Conservation (phyloP, 1,284 basidiomycete genomes). For the Tilletia setariae region DNA sequence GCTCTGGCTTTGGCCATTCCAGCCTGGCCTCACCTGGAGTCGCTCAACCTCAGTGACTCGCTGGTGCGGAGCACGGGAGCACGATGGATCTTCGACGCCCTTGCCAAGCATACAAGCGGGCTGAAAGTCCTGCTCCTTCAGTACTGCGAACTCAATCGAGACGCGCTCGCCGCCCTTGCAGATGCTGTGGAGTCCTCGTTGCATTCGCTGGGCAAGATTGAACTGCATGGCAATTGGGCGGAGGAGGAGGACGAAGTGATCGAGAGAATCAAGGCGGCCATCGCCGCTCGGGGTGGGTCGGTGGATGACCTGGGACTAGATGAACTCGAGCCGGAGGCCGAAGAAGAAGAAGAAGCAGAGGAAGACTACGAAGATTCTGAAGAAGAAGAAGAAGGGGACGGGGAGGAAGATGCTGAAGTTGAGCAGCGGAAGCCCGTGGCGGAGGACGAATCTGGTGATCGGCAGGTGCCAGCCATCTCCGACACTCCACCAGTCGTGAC, state of each 20-base stretch:
- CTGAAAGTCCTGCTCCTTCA: conserved; percentile 46
- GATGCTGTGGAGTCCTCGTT: conserved; percentile 38
- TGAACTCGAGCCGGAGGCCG: conserved; percentile 35
- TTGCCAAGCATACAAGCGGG: conserved; percentile 25
- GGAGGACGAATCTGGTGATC: too few relatives aligned
- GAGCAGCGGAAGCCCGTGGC: too few relatives aligned
- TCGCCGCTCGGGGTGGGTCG: conserved; percentile 31
- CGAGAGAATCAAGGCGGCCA: conserved; percentile 36
- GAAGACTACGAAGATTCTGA: conserved; percentile 34
- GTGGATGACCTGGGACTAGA: conserved; percentile 39
- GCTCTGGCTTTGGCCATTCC: conserved; percentile 71
- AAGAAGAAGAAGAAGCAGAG: conserved; percentile 27
- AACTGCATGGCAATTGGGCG: conserved; percentile 53
- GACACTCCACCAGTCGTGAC: too few relatives aligned
- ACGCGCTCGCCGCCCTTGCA: conserved; percentile 34
- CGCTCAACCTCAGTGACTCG: conserved; percentile 88
- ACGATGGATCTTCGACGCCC: conserved; percentile 37
- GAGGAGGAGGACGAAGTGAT: conserved; percentile 52
- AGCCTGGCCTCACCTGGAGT: conserved; percentile 68
- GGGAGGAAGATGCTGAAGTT: conserved; percentile 37
- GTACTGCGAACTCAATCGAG: too few relatives aligned
- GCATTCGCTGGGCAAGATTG: conserved; percentile 33
- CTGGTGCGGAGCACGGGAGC: conserved; percentile 67
- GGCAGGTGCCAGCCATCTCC: too few relatives aligned
- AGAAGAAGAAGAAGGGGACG: conserved; percentile 42